A percentile compares a stretch with the other conserved stretches of the same genome.
Conservation (phyloP, 225 moss, liverwort and hornwort species). For the Thuidium tamariscinum region DNA sequence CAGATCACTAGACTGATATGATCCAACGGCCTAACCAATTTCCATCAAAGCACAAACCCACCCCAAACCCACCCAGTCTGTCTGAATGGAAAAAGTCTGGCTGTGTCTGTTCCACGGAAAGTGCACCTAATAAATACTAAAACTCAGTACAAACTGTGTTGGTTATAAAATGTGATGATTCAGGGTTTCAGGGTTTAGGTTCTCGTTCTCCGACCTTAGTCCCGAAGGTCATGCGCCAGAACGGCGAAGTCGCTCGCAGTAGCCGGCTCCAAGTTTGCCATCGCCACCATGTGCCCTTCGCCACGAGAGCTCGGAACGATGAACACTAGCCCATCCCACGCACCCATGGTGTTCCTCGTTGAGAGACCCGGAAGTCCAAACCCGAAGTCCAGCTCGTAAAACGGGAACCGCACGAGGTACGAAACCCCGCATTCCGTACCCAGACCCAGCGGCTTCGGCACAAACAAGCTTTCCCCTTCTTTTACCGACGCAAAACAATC, state of each 20-base stretch:
- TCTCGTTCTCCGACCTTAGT: not conserved
- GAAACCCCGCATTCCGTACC: not conserved
- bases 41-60: not conserved
- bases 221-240: conserved; percentile 1
- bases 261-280: conserved; percentile 2
- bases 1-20: not conserved
- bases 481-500: not conserved
- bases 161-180: not conserved
- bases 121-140: not conserved
- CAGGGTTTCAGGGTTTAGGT: not conserved
- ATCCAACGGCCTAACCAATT: not conserved
- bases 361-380: conserved; percentile 8
- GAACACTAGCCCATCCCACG: conserved; percentile 22
- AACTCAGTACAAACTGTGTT: not conserved
- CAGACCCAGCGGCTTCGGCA: not conserved
- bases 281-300: conserved; percentile 8
- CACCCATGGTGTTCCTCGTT: conserved; percentile 19
- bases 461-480: not conserved
- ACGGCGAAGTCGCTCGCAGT: not conserved
- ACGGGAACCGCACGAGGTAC: conserved; percentile 15
- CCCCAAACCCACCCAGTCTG: not conserved
- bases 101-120: not conserved
- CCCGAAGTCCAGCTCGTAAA: conserved; percentile 34
- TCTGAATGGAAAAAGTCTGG: not conserved
- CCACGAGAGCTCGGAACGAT: conserved; percentile 14